Conservation (phyloP, 352 stramenopile species). For the Phytophthora colocasiae region DNA sequence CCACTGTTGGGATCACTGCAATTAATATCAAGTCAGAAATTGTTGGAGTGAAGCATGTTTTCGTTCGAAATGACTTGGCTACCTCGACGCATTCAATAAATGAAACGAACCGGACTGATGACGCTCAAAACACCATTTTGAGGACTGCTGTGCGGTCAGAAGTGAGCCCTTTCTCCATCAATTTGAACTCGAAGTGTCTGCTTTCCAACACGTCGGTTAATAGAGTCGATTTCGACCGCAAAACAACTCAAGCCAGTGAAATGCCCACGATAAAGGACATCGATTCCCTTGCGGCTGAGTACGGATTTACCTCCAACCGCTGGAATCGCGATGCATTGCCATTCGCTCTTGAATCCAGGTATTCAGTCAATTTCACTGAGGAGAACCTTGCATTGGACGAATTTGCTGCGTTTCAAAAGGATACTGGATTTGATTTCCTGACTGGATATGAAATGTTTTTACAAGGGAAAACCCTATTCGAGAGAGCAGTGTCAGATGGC, state of each 20-base stretch:
- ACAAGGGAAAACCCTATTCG: conserved; percentile 49
- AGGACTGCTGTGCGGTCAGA: conserved; percentile 26
- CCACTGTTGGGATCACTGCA: conserved; percentile 48
- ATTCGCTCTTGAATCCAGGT: conserved; percentile 11
- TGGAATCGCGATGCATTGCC: conserved; percentile 56
- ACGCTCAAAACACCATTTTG: conserved; percentile 51
- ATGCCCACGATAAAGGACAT: conserved; percentile 41
- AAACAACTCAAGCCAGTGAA: neutral
- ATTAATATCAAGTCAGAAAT: conserved; percentile 46
- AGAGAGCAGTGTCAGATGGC: conserved; percentile 43
- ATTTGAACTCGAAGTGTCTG: conserved; percentile 38
- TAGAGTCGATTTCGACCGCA: neutral
- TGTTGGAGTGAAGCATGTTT: conserved; percentile 38
- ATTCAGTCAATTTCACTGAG: conserved; percentile 26
- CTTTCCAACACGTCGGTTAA: neutral
- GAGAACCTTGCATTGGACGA: neutral
- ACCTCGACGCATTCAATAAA: neutral
- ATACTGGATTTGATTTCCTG: conserved; percentile 28
- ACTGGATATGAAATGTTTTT: conserved; percentile 50
- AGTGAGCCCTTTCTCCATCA: conserved; percentile 33
- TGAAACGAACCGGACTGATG: too few species aligned
- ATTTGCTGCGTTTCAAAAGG: conserved; percentile 26
- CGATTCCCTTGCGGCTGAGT: conserved; percentile 34
- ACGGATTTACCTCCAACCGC: conserved; percentile 40
- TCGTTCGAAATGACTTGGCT: conserved; percentile 40